Evolutionary conservation across 768 basidiomycete genomes (phyloP).

Genomic region (Ephemerocybe angulata): DNA sequence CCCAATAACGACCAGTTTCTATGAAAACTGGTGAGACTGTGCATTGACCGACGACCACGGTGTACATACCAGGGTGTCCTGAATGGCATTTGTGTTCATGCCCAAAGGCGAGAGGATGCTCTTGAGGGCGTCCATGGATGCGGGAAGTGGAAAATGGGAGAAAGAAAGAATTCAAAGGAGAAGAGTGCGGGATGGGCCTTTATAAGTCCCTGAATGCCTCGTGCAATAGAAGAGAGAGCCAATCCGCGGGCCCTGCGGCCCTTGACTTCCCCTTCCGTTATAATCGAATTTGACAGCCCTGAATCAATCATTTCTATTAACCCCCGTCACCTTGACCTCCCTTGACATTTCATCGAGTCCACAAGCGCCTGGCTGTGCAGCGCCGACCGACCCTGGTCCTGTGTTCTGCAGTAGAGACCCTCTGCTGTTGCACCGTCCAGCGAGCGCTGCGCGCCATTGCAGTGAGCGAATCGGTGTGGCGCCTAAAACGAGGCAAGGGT

Average conservation of each 20-base stretch:
- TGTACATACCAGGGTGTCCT: slow-evolving; percentile 68
- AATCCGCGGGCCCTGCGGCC: not conserved
- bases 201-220: slow-evolving; percentile 42
- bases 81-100: slow-evolving; percentile 64
- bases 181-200: slow-evolving; percentile 32
- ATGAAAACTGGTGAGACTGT: not conserved
- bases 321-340: not conserved
- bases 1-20: slow-evolving; percentile 90
- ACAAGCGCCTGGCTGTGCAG: not conserved
- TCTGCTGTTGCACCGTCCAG: too few species aligned
- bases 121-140: slow-evolving; percentile 66
- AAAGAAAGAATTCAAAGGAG: not conserved
- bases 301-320: not conserved
- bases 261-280: not conserved
- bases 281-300: not conserved
- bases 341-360: too few species aligned
- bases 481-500: slow-evolving; percentile 2
- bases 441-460: too few species aligned
- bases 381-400: not conserved
- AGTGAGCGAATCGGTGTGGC: not conserved
- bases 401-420: too few species aligned
- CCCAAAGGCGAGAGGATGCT: slow-evolving; percentile 68
- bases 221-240: slow-evolving; percentile 22
- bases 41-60: not conserved
- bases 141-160: slow-evolving; percentile 25